phyloP scores from a whole-genome alignment of 2,329 filamentous ascomycete species.

The Penicillium sclerotigenum region DNA sequence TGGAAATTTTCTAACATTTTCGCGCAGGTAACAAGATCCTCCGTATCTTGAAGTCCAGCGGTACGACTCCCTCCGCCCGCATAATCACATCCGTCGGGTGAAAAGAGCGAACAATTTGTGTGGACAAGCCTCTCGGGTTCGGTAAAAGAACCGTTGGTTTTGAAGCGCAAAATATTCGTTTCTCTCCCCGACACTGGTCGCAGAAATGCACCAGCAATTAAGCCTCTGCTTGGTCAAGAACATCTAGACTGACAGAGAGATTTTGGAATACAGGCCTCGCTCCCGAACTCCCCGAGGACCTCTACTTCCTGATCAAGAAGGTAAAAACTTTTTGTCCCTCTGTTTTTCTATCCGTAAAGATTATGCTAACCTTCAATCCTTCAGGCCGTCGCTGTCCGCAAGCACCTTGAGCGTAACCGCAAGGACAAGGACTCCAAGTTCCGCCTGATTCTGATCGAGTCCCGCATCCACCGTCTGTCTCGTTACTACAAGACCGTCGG shows the following conservation, averaged over 20 bases:
- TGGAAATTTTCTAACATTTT: constrained; percentile 39
- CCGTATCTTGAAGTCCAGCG: constrained; percentile 94
- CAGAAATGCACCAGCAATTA: constrained; percentile 39
- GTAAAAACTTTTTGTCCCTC: constrained; percentile 47
- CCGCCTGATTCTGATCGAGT: constrained; percentile 99
- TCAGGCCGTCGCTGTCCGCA: constrained; percentile 94
- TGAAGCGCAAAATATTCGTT: constrained; percentile 4
- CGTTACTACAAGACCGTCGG: constrained; percentile 99
- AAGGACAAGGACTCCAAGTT: constrained; percentile 99
- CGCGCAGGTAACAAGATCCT: constrained; percentile 95
- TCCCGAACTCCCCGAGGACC: constrained; percentile 97
- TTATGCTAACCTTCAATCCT: constrained; percentile 5
- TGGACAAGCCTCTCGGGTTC: constrained; percentile 8
- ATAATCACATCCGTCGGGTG: constrained; percentile 24
- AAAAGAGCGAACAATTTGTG: constrained; percentile 18
- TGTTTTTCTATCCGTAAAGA: not conserved
- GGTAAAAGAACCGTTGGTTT: constrained; percentile 3
- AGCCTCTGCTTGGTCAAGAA: constrained; percentile 82
- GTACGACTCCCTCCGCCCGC: constrained; percentile 58
- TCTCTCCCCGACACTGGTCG: constrained; percentile 21
- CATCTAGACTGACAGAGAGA: constrained; percentile 81
- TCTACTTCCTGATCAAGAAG: constrained; percentile 99
- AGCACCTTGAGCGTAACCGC: constrained; percentile 99
- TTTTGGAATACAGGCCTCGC: constrained; percentile 82
- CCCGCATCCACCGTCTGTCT: constrained; percentile 98